Evolutionary conservation across 257 asterid genomes (phyloP), one percentile per base, ranked within the genome.

Genomic region (Asclepias syriaca): DNA sequence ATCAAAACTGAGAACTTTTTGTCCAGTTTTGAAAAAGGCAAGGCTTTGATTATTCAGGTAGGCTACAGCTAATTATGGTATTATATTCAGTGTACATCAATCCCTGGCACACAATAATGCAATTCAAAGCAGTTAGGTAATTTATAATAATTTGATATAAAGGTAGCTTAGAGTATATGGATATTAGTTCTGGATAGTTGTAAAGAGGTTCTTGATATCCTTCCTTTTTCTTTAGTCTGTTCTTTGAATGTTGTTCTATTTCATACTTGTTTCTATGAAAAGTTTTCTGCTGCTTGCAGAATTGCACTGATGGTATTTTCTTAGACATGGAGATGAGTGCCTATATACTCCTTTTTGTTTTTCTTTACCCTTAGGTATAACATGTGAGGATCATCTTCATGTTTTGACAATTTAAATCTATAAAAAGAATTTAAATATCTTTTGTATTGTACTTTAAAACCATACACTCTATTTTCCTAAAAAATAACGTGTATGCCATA

Each of bases 31-130:
- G 88, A 81, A 81, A 88, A 81, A 73, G 88, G 81, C 79, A 92
- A 90, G 84, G 77, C 96, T 43, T 84, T 89, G 83, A 86, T 95
- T 57, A 78, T 92, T 75, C 99, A 92, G 98, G 99, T 94, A 59
- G 22, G 46, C 67, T 64, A 53, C 58, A 50, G 71, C 45, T 13
- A 45, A 61, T 40, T 29, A 48, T 40, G 4, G 45, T 63, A 58
- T 46, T 66, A 64, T 80, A 65, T 74, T 72, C 66, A 45, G 21
- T 75, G 22, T 50, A 34, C 32, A 32, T 32, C 53, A n/a, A 43
- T 56, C 57, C 37, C 21, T 12, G 9, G 34, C 39, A 57, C 39
- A 71, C 22, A 21, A 29, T 56, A 66, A 43, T 34, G 50, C 14
- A 21, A 18, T 48, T 5, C 54, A 22, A 22, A 8, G 39, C 40